Base-by-base conservation (phyloP, 768 basidiomycete genomes). In the Lactarius deliciosus region DNA sequence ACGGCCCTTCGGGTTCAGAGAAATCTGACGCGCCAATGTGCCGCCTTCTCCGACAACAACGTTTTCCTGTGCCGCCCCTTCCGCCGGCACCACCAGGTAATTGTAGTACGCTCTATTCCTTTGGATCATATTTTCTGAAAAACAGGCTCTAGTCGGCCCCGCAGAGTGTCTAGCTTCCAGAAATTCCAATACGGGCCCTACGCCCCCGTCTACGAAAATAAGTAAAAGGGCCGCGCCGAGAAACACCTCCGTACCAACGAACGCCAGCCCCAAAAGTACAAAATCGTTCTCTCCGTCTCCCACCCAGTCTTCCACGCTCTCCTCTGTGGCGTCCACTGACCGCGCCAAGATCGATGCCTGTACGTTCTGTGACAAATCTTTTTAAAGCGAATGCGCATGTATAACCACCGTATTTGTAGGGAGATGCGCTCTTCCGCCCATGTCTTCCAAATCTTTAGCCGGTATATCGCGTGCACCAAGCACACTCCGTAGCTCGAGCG, bases 1-100 rank as follows among this genome's bases (percentile, higher is more conserved):
- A 77, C 0, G 67, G 77, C 9, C 81, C 82, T 4, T 30, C 67
- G 2, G 4, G 47, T 22, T 13, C 47, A 22, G 79, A 78, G 66
- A 69, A 61, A 32, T 82, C 81, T 3, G 76, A 74, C 50, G 72
- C 72, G 11, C 71, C 75, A 1, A 63, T 83, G 58, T 83, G 83
- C 56, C 77, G 81, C 13, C 80, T 80, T 0, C 76, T 83, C 20
- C 83, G 81, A 1, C 72, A 75, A 7, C 63, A 65, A 0, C 45
- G 72, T 25, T 77, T 76, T 40, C 64, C 73, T 0, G 70, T 72
- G 2, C 76, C 73, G 1, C 72, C 74, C 4, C 68, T 75, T n/a
- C 54, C 61, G 4, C 76, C 74, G 38, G 72, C 73, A 0, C 75
- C 73, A 32, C 75, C 75, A 57, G 77, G 81, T 79, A 59, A n/a